Evolutionary conservation across 176 grass and related monocot genomes (phyloP).

Genomic region (Eleusine coracana): DNA sequence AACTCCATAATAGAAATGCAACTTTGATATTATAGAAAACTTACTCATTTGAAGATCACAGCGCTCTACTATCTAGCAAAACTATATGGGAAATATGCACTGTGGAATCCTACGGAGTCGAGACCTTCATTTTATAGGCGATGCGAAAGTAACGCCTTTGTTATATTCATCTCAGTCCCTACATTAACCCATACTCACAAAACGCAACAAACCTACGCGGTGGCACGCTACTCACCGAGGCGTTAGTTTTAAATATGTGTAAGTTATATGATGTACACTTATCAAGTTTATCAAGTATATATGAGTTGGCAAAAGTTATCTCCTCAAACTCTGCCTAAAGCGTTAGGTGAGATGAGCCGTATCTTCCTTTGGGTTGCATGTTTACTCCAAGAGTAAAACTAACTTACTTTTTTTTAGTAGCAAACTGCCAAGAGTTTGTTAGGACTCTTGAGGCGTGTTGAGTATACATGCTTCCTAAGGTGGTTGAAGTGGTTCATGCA

Average conservation of each 20-base stretch:
- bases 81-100: no score
- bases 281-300: neutral
- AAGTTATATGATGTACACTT: neutral
- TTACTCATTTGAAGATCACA: neutral
- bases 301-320: neutral
- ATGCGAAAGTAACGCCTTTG: neutral
- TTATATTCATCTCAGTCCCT: neutral
- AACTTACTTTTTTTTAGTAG: neutral
- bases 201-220: rapidly evolving
- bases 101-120: neutral
- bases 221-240: no score
- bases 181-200: neutral
- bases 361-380: neutral
- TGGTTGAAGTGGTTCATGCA: no score
- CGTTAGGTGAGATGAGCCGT: neutral
- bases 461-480: no score
- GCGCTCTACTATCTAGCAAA: neutral
- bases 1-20: neutral
- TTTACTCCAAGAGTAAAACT: no score
- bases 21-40: neutral
- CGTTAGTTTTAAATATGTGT: neutral
- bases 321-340: neutral
- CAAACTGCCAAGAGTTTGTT: neutral
- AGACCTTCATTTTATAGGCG: neutral
- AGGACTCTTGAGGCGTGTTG: no score